A percentile compares a stretch with the other conserved stretches of the same genome.
Evolutionary conservation across 2,329 filamentous ascomycete genomes (phyloP).

Genomic region (Fusarium pseudocircinatum): DNA sequence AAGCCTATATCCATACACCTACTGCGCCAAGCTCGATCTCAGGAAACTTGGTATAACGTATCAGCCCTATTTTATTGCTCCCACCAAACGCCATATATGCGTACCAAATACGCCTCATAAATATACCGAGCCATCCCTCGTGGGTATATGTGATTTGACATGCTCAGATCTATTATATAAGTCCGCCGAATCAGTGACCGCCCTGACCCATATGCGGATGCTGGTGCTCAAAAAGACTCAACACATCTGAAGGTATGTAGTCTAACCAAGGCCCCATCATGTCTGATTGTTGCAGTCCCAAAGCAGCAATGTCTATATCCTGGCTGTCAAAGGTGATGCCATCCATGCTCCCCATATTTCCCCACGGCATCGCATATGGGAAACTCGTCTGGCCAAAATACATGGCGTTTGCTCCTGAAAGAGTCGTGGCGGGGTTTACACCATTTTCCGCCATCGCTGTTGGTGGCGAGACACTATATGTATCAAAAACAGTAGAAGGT

Average conservation of each 20-base stretch:
- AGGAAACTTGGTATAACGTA: constrained; percentile 19
- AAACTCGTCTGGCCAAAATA: constrained; percentile 44
- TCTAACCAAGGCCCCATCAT: constrained; percentile 78
- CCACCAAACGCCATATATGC: constrained; percentile 21
- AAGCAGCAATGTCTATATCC: constrained; percentile 76
- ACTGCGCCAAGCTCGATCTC: constrained; percentile 21
- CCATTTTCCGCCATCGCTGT: constrained; percentile 52
- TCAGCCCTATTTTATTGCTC: constrained; percentile 18
- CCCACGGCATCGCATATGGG: constrained; percentile 46
- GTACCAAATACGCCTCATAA: constrained; percentile 16
- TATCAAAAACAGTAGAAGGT: constrained; percentile 55
- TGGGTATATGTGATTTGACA: not conserved
- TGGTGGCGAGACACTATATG: constrained; percentile 54
- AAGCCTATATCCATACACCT: constrained; percentile 1
- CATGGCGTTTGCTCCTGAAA: constrained; percentile 30
- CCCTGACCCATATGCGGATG: constrained; percentile 41
- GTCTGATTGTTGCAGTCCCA: constrained; percentile 68
- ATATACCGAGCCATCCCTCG: not conserved
- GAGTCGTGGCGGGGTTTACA: constrained; percentile 20
- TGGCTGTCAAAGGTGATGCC: constrained; percentile 79
- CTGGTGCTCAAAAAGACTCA: constrained; percentile 62
- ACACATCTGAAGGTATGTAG: constrained; percentile 73
- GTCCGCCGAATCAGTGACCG: constrained; percentile 16
- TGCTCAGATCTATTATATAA: not conserved
- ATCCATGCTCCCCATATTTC: constrained; percentile 51